A percentile compares a stretch with the other conserved stretches of the same genome.
Evolutionary conservation across 2,329 filamentous ascomycete species (phyloP).

Genomic region (Pyrenophora tritici-repentis): DNA sequence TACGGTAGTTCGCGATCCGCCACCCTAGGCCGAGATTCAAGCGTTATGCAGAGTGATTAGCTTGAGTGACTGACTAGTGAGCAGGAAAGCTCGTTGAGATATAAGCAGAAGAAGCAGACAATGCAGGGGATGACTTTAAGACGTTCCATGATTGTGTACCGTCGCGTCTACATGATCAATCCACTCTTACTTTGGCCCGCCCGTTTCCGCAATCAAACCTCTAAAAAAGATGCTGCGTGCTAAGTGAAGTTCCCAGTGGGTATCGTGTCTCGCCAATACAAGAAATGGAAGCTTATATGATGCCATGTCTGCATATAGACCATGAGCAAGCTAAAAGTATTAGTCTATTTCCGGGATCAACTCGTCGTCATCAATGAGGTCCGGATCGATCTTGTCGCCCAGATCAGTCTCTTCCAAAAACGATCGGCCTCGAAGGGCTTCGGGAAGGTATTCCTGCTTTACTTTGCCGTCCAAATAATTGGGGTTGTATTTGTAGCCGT

Average conservation of each 20-base stretch:
- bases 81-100: no score
- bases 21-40: no score
- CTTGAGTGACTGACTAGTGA: no score
- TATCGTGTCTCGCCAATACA: constrained; percentile 8
- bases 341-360: constrained; percentile 32
- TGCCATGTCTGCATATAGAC: not conserved
- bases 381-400: constrained; percentile 72
- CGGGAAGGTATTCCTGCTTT: constrained; percentile 87
- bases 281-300: not conserved
- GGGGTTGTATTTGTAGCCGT: constrained; percentile 95
- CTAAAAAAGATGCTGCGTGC: not conserved
- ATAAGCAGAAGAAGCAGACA: no score
- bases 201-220: not conserved
- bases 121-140: no score
- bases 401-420: constrained; percentile 84
- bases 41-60: no score
- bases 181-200: no score
- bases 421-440: constrained; percentile 67
- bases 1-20: no score
- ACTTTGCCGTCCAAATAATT: constrained; percentile 84
- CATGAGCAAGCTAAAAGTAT: not conserved
- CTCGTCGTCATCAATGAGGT: constrained; percentile 36
- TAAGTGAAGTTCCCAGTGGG: not conserved
- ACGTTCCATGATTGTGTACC: no score
- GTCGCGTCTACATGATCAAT: no score